A percentile compares a stretch with the other conserved stretches of the same genome.
phyloP scores from a whole-genome alignment of 78 protist genomes.

The Dictyostelium intermedium region DNA sequence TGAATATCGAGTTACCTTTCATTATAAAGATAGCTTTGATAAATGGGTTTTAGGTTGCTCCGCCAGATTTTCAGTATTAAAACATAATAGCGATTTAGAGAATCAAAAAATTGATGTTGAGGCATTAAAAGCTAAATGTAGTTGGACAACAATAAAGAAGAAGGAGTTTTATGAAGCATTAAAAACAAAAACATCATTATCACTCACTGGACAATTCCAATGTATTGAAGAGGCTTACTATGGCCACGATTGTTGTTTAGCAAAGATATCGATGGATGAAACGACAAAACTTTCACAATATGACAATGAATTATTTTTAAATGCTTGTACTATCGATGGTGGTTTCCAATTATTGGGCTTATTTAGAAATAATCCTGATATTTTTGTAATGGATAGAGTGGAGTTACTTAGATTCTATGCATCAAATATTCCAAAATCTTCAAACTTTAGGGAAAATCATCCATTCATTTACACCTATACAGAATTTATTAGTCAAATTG shows the following conservation, averaged over 20 bases:
- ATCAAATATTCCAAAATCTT: constrained; percentile 1
- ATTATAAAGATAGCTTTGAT: not conserved
- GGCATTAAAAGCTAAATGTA: not conserved
- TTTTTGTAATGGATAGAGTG: constrained; percentile 20
- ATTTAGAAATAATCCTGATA: not conserved
- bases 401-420: not conserved
- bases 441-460: not conserved
- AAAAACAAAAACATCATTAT: not conserved
- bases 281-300: not conserved
- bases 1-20: not conserved
- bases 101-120: not conserved
- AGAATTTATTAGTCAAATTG: not conserved
- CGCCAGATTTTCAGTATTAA: not conserved
- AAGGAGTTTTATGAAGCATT: not conserved
- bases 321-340: constrained; percentile 9
- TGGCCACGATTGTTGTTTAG: not conserved
- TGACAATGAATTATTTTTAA: not conserved
- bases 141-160: not conserved
- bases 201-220: not conserved
- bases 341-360: not conserved
- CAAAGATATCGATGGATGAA: not conserved
- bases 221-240: not conserved
- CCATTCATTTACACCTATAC: not conserved
- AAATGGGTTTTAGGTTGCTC: not conserved
- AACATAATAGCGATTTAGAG: not conserved